Evolutionary conservation across 345 rosid species (phyloP), one percentile per base, ranked within the genome.

Genomic region (Kandelia obovata): DNA sequence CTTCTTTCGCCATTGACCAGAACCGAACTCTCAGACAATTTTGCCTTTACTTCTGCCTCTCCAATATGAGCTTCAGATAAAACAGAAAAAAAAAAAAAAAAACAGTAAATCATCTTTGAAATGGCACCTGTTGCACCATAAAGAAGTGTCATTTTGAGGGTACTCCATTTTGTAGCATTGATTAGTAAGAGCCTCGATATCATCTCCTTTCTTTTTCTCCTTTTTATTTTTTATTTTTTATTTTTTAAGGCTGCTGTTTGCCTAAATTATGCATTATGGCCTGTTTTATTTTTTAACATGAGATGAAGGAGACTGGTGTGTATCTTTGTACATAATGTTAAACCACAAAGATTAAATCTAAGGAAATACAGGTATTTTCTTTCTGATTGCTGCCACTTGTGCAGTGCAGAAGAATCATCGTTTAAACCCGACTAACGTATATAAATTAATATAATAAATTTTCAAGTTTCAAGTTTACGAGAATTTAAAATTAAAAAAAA

Each of bases 1-100:
- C 86, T 82, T 69, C 82, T 84, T 39, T 85, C 92, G 3, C 88
- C 84, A 57, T 82, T 89, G 64, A 37, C 91, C 26, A 71, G 85
- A 71, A 74, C 85, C 68, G 82, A 87, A n/a, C 81, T 83, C 34
- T 78, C 86, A 35, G 79, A 79, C 57, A 72, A 81, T 62, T 74
- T 84, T 62, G 80, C 70, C 60, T 43, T 84, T 60, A 49, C 77
- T 27, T 77, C 83, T 25, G 62, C 82, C 65, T 81, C 82, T 71
- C 75, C 80, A 46, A 34, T 72, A 25, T 76, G 76, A 78, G 4
- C 58, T 53, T 53, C 68, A 51, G 17, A 4, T 8, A 11, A 51
- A 7, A 17, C 5, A 49, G 1, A 16, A 37, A 13, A 34, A 61
- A 6, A 15, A 37, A 1, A 47, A 6, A 10, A 17, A 28, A 21